These are phyloP conservation scores for Rhodomyrtus tomentosa DNA, from an alignment of 345 rosid genomes.

Conservation along the genomic window DNA sequence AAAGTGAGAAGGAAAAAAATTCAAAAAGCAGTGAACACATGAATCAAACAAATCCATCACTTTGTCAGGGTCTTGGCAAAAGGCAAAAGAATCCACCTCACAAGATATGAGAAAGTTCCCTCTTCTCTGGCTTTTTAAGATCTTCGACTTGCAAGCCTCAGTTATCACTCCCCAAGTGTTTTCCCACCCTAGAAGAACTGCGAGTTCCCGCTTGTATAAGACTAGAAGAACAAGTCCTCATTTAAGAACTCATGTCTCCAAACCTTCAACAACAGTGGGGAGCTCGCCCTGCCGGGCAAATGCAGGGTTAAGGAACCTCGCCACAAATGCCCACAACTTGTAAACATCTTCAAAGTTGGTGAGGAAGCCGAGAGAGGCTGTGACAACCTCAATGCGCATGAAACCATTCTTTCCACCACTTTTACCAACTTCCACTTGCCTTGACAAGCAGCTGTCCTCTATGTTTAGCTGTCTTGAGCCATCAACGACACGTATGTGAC, in stretches of 20 bases:
- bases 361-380: constrained; percentile 91
- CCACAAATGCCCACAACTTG: constrained; percentile 80
- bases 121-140: background rate
- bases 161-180: background rate
- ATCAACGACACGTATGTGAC: constrained; percentile 72
- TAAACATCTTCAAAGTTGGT: constrained; percentile 96
- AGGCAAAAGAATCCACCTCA: constrained; percentile 19
- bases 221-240: constrained; percentile 1
- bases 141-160: background rate
- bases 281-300: constrained; percentile 62
- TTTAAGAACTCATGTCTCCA: constrained; percentile 31
- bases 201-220: background rate
- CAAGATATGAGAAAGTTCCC: background rate
- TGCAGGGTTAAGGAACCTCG: constrained; percentile 75
- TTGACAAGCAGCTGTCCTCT: constrained; percentile 53
- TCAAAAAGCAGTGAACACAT: constrained; percentile 27
- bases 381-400: constrained; percentile 77
- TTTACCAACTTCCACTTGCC: constrained; percentile 62
- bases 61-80: constrained; percentile 13
- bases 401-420: constrained; percentile 49
- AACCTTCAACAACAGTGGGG: constrained; percentile 67
- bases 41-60: constrained; percentile 45
- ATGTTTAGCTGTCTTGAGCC: constrained; percentile 32
- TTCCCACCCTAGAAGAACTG: background rate
- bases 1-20: constrained; percentile 1